Evolutionary conservation across 495 filamentous ascomycete genomes (phyloP), one percentile per base, ranked within the genome.

Genomic region (Recurvomyces mirabilis): DNA sequence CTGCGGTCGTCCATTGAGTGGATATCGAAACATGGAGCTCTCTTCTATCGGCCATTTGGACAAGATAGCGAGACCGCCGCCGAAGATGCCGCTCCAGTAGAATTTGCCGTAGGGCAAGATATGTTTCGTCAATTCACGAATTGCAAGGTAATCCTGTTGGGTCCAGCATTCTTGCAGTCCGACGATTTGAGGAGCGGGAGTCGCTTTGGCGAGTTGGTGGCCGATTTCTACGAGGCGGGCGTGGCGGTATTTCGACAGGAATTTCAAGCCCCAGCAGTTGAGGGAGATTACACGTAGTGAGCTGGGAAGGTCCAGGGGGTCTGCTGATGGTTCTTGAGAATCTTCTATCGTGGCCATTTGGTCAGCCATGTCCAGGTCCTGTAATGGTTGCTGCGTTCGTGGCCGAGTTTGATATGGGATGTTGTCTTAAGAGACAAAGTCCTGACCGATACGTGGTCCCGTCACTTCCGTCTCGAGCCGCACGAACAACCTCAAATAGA

Each of bases 241-340:
- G 52, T 71, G 68, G 43, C 89, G 85, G 51, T 81, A 71, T 54
- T 79, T 80, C 47, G 87, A 75, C 52, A 95, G 69, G 64, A 77
- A 91, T 61, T 93, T 91, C 43, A 96, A 75, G 31, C 91, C 91
- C 87, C 91, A 95, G 75, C 85, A 93, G 61, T 98, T 98, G 59
- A 93, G 77, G 3, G 82, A 84, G 56, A 95, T 65, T 42, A 95
- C 68, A 45, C 79, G 79, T 55, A 95, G 28, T 10, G 50, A 43
- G 38, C 10, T 25, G 15, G 50, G 50, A 24, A 53, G 45, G 3
- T 36, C 28, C 25, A 47, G 49, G 26, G n/a, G 26, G n/a, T 29
- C 26, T 29, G n/a, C n/a, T n/a, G n/a, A n/a, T n/a, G n/a, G n/a
- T n/a, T n/a, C n/a, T n/a, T n/a, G n/a, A n/a, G n/a, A n/a, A n/a